Conservation (phyloP, 768 basidiomycete genomes). For the Rhizopogon vesiculosus region DNA sequence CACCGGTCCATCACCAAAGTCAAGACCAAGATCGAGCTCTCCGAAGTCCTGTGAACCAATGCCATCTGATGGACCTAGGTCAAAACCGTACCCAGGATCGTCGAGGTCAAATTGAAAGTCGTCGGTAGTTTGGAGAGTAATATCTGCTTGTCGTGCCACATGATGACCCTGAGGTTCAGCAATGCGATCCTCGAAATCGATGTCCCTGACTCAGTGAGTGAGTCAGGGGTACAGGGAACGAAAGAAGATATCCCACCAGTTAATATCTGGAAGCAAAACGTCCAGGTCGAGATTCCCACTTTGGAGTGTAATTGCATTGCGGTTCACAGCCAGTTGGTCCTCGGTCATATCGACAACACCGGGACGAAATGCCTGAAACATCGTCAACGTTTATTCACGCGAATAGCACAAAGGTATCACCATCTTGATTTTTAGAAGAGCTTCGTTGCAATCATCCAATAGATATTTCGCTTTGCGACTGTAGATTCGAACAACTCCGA, state of each 20-base stretch:
- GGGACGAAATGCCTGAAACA: slow-evolving; percentile 80
- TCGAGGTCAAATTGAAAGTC: slow-evolving; percentile 67
- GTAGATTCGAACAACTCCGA: slow-evolving; percentile 97
- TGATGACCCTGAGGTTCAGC: slow-evolving; percentile 69
- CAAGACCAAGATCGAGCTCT: slow-evolving; percentile 71
- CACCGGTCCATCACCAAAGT: slow-evolving; percentile 61
- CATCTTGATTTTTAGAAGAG: slow-evolving; percentile 92
- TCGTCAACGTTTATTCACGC: neutral
- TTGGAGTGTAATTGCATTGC: slow-evolving; percentile 85
- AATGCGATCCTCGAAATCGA: slow-evolving; percentile 66
- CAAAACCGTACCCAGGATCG: slow-evolving; percentile 59
- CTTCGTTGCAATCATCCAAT: slow-evolving; percentile 96
- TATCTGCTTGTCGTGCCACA: slow-evolving; percentile 81
- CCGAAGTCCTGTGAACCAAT: slow-evolving; percentile 82
- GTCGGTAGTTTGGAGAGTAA: slow-evolving; percentile 77
- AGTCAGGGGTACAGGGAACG: slow-evolving; percentile 1
- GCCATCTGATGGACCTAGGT: slow-evolving; percentile 73
- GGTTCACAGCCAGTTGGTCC: slow-evolving; percentile 83
- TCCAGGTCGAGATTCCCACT: slow-evolving; percentile 76
- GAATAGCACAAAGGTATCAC: slow-evolving; percentile 31
- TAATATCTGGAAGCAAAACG: slow-evolving; percentile 71
- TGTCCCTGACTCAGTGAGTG: slow-evolving; percentile 49
- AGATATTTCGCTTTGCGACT: slow-evolving; percentile 97
- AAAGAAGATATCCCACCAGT: slow-evolving; percentile 49
- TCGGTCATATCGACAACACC: slow-evolving; percentile 96